Evolutionary conservation across 371 early-diverging fungal species (phyloP).

Genomic region (Rhizopus delemar): DNA sequence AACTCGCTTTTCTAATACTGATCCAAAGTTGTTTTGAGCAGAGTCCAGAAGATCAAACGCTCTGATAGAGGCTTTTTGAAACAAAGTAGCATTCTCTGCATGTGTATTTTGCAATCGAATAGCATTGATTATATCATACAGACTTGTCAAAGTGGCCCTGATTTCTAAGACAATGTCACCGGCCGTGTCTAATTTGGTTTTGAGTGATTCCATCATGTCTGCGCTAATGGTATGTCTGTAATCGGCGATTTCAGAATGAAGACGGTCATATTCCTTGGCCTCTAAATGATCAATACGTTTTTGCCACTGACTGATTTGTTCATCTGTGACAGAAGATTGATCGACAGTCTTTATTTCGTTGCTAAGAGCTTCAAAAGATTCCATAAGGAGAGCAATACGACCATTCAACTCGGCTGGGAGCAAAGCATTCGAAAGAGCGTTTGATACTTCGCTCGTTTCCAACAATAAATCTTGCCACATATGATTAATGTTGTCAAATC

Average conservation of each 20-base stretch:
- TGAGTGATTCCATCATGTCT: conserved; percentile 22
- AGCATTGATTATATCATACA: conserved; percentile 46
- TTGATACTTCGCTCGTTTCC: conserved; percentile 23
- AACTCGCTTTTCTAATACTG: conserved; percentile 11
- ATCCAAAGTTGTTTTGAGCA: conserved; percentile 15
- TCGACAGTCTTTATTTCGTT: conserved; percentile 24
- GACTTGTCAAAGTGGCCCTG: conserved; percentile 27
- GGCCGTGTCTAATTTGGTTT: conserved; percentile 29
- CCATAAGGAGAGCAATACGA: conserved; percentile 25
- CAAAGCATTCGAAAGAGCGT: conserved; percentile 24
- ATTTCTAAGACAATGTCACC: conserved; percentile 35
- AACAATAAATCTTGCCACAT: conserved; percentile 31
- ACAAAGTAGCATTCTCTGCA: conserved; percentile 30
- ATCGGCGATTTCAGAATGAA: conserved; percentile 20
- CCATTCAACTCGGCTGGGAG: conserved; percentile 35
- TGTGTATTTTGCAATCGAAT: conserved; percentile 47
- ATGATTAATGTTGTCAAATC: conserved; percentile 19
- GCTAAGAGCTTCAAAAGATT: conserved; percentile 19
- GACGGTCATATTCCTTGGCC: conserved; percentile 29
- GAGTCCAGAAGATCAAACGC: not conserved
- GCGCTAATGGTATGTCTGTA: conserved; percentile 16
- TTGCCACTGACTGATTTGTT: conserved; percentile 42
- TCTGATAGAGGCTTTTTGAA: conserved; percentile 1
- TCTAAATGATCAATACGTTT: conserved; percentile 38
- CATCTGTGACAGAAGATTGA: conserved; percentile 25